Base-by-base conservation (phyloP, 768 basidiomycete genomes). In the Sporobolomyces roseus region DNA sequence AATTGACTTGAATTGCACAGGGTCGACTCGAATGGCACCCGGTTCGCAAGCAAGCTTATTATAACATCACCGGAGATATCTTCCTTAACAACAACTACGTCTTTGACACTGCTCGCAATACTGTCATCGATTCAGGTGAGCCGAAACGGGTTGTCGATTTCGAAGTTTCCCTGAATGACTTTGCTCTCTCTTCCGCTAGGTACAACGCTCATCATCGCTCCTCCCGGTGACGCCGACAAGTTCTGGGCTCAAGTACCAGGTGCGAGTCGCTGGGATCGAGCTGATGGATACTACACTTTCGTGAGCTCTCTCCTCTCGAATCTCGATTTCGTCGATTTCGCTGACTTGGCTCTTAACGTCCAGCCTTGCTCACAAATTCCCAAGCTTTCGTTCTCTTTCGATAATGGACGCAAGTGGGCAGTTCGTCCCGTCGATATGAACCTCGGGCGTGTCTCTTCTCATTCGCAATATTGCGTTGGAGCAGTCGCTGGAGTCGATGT, bases 261-360 rank as follows among this genome's bases (percentile, higher is more conserved):
- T 1, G 63, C 63, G 27, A 49, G 45, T 9, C 19, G 36, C 2
- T 65, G 55, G 48, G 63, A 65, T 32, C 38, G 43, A 36, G 63
- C 63, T 8, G 55, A 65, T 4, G 63, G 63, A 17, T 65, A 65
- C 63, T 65, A 58, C 48, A 65, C 55, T 50, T 65, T 46, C 63
- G 63, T 65, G 21, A 23, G 63, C 30, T 17, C 21, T 4, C 32
- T 14, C 45, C 21, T 46, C 45, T 46, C 21, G 6, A 13, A 21
- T 23, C 45, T 46, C 45, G 45, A 13, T 13, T 23, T 7, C 12
- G 45, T 23, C 25, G 54, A 29, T 7, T 27, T 9, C 49, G 4
- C 8, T 14, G 30, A n/a, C 35, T 35, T 23, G 21, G 14, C 10
- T 23, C 54, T 7, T n/a, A n/a, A n/a, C 35, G 32, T 33, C 5